Conservation (phyloP, 2,329 filamentous ascomycete genomes). For the Colletotrichum sp. region DNA sequence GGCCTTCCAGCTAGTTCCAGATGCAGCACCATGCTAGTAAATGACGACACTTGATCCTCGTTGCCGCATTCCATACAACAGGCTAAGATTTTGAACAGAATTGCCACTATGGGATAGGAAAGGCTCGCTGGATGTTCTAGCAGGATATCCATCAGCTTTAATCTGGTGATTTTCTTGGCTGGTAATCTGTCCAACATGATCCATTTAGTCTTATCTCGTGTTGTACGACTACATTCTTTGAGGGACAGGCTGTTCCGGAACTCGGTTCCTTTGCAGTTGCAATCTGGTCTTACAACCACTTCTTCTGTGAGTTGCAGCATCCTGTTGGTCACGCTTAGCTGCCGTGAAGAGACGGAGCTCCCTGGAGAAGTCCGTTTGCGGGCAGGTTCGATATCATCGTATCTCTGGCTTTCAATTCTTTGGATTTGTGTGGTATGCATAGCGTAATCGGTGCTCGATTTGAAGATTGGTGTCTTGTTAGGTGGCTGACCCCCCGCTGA, state of each 20-base stretch:
- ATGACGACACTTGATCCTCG: background rate
- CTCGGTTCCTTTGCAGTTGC: background rate
- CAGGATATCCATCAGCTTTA: background rate
- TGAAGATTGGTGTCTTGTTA: background rate
- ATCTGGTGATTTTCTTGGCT: background rate
- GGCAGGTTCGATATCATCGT: background rate
- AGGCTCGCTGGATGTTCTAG: background rate
- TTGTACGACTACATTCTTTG: background rate
- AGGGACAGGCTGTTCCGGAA: background rate
- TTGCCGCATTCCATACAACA: background rate
- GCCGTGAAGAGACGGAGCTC: background rate
- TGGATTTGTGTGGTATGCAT: background rate
- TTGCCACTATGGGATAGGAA: background rate
- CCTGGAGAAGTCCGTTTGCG: background rate
- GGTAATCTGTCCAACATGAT: background rate
- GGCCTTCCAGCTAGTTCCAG: background rate
- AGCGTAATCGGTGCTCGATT: background rate
- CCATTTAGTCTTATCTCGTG: background rate
- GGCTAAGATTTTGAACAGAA: background rate
- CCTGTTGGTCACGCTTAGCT: background rate
- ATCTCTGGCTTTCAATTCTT: background rate
- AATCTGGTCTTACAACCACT: background rate
- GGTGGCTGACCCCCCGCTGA: background rate
- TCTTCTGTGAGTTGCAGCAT: background rate
- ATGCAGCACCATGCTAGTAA: background rate